These are phyloP conservation scores for Epichloe festucae DNA, from an alignment of 2,329 filamentous ascomycete species.

Conservation along the genomic window DNA sequence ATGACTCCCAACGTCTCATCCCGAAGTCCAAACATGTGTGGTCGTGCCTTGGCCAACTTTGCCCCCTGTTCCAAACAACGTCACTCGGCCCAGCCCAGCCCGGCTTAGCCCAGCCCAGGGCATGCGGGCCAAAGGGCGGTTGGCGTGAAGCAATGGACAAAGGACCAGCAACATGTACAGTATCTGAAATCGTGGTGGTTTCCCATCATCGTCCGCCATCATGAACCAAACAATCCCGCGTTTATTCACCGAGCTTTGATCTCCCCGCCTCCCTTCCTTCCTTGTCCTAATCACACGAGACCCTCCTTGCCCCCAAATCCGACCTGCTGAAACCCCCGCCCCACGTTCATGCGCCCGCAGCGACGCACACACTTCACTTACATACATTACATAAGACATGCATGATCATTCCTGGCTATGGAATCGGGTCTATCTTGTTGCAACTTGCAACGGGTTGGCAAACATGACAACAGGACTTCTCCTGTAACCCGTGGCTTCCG, in stretches of 20 bases:
- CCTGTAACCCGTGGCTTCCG: not conserved
- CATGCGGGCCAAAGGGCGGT: too few species aligned
- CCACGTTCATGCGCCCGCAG: too few species aligned
- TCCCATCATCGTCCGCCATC: not conserved
- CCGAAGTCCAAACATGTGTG: not conserved
- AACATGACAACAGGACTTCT: not conserved
- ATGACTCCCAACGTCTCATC: too few species aligned
- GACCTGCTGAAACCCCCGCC: not conserved
- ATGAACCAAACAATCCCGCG: not conserved
- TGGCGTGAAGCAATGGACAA: not conserved
- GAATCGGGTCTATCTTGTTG: not conserved
- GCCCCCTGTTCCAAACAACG: not conserved
- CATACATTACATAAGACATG: conserved; percentile 5
- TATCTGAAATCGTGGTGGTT: not conserved
- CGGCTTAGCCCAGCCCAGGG: too few species aligned
- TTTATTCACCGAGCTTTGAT: not conserved
- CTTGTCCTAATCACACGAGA: too few species aligned
- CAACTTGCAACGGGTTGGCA: not conserved
- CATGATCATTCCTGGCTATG: conserved; percentile 1
- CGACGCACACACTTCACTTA: not conserved
- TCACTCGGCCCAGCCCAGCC: too few species aligned
- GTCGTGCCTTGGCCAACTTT: not conserved
- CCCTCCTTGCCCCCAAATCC: not conserved
- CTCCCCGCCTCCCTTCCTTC: too few species aligned
- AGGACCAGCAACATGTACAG: not conserved